phyloP scores from a whole-genome alignment of 495 filamentous ascomycete species.

The Bathelium albidoporum region DNA sequence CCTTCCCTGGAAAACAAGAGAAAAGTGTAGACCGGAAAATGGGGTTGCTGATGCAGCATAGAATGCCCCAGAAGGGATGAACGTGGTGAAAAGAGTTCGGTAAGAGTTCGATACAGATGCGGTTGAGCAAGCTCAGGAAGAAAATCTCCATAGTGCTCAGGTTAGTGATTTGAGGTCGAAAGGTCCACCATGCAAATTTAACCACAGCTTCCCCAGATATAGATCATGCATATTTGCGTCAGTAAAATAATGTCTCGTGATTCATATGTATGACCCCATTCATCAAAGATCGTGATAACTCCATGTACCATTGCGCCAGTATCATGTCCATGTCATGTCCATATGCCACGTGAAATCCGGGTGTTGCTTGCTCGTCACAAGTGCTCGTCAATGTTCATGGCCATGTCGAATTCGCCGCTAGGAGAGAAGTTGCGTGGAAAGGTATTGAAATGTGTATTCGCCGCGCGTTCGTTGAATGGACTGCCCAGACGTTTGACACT shows the following conservation, averaged over 20 bases:
- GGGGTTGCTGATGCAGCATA: not conserved
- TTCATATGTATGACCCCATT: not conserved
- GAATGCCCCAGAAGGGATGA: not conserved
- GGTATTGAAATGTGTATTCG: conserved; percentile 23
- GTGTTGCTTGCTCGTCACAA: not conserved
- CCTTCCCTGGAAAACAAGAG: not conserved
- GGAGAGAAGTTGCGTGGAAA: conserved; percentile 30
- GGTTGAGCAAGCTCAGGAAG: not conserved
- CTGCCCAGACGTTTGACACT: conserved; percentile 29
- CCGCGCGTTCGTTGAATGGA: conserved; percentile 26
- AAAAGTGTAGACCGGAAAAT: not conserved
- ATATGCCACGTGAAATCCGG: not conserved
- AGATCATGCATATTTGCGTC: not conserved
- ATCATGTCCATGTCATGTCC: not conserved
- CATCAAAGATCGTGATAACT: not conserved
- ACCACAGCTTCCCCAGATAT: not conserved
- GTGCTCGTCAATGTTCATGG: not conserved
- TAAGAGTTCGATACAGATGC: not conserved
- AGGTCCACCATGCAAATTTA: not conserved
- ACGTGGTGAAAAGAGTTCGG: not conserved
- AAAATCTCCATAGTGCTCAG: not conserved
- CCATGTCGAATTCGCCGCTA: not conserved
- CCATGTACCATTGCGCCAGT: not conserved
- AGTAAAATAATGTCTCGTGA: not conserved
- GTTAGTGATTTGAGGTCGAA: not conserved